phyloP scores from a whole-genome alignment of 805 yeast species.

The Hanseniaspora pseudoguilliermondii region DNA sequence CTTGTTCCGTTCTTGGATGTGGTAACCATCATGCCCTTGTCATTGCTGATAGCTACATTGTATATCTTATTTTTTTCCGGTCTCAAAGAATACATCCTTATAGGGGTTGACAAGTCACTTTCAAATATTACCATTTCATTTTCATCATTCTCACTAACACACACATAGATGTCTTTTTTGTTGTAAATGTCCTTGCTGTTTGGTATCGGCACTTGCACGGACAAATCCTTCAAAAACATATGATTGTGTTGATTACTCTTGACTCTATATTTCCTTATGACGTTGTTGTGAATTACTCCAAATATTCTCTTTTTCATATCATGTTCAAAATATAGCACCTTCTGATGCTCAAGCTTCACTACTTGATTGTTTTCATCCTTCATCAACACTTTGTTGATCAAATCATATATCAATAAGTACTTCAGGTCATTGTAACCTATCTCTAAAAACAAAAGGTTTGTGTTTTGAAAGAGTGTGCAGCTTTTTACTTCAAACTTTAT shows the following conservation, averaged over 20 bases:
- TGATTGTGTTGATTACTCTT: background rate
- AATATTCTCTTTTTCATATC: background rate
- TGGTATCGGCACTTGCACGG: background rate
- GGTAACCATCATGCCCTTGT: background rate
- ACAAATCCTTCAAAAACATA: background rate
- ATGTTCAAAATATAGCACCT: background rate
- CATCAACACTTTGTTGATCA: background rate
- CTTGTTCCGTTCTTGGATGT: background rate
- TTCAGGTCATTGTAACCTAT: background rate
- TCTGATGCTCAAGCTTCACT: background rate
- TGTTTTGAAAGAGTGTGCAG: conserved; percentile 2
- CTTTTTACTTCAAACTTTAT: conserved; percentile 1
- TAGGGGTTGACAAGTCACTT: background rate
- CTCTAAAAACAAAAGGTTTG: background rate
- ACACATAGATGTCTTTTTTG: background rate
- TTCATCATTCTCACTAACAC: background rate
- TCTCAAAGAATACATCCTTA: background rate
- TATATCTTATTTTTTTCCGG: background rate
- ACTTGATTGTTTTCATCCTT: background rate
- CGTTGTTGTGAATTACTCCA: background rate
- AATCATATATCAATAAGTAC: background rate
- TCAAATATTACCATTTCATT: conserved; percentile 2
- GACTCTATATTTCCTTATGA: background rate
- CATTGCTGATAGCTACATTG: background rate
- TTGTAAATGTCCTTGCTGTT: background rate